Evolutionary conservation across 2,329 filamentous ascomycete species (phyloP), one percentile per base, ranked within the genome.

Genomic region (Cordyceps cateniannulata): DNA sequence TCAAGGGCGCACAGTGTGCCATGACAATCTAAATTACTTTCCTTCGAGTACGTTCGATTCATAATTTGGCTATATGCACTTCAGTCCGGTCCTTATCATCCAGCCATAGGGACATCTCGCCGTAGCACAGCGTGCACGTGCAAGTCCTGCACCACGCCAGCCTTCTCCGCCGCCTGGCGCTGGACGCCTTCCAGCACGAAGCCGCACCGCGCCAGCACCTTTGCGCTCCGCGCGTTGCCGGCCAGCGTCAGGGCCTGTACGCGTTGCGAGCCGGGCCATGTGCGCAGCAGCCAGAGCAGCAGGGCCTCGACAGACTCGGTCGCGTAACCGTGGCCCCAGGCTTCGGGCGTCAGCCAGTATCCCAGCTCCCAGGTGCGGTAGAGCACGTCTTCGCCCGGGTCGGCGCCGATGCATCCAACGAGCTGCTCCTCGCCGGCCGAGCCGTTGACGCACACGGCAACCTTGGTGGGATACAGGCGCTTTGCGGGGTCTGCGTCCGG

Each of bases 261-360:
- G 56, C 80, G 71, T 52, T 74, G 63, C 20, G 81, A 62, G 1
- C 71, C 68, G 0, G 76, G 73, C 58, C 77, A 73, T 8, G 68
- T 73, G 40, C 69, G 68, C 62, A 83, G 81, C 3, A 73, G 70
- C 78, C 79, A 83, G 25, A 64, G 66, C 18, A 69, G 66, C 54
- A 81, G 75, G 1, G 63, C 77, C 3, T 32, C 51, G 2, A 74
- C 61, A 16, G 74, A 78, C 63, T 76, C 77, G 1, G 72, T 76
- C 60, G 71, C 74, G 60, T 79, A 73, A 1, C 81, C 81, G 32
- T 71, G 72, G 0, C 80, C 78, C 80, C 80, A 80, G 52, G 72
- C 68, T 12, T 69, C 64, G 42, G 69, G 70, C 0, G 71, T 75
- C 25, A 80, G 44, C 74, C 76, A 82, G 70, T 83, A 84, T 5